Evolutionary conservation across 2,329 filamentous ascomycete genomes (phyloP), one percentile per base, ranked within the genome.

Genomic region (Fusarium nygamai): DNA sequence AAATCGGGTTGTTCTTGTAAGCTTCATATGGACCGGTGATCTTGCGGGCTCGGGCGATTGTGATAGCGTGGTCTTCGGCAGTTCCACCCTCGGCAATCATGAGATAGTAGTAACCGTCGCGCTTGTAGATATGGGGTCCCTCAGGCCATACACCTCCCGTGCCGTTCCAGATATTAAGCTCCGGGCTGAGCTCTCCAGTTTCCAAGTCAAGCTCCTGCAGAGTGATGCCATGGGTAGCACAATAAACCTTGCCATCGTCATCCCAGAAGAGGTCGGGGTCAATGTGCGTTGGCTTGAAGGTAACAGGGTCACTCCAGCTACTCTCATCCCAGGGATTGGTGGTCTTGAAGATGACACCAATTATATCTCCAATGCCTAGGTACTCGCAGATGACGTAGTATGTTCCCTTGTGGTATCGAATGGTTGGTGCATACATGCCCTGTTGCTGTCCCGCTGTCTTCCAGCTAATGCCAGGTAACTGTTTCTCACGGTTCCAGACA

Each of bases 241-340:
- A 84, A 64, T 90, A 91, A 0, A 85, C 81, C 64, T 84, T 87
- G 3, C 88, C 89, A 53, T 90, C 85, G 2, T 85, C 84, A 57
- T 90, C 86, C 86, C 88, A 91, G 73, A 89, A 88, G 0, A 80
- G 39, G 14, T 80, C 13, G 0, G 88, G 86, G 61, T 91, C 89
- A 60, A 80, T 80, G 12, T 75, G 72, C 0, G 59, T 70, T 22
- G 78, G 71, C 11, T 65, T 68, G 38, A 80, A 80, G 2, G 71
- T 73, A 0, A 80, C 73, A 0, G 79, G 78, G 36, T 80, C 78
- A 14, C 74, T 76, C 79, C 79, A 80, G 0, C 71, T 58, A 1
- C 69, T 64, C 16, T 78, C 75, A 0, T 74, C 62, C 36, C 73
- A 80, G 1, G 72, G 74, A 29, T 80, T 59, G 0, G 67, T 74